A percentile compares a stretch with the other conserved stretches of the same genome.
Conservation (phyloP, 2,329 filamentous ascomycete species). For the Calonectria multiphialidica region DNA sequence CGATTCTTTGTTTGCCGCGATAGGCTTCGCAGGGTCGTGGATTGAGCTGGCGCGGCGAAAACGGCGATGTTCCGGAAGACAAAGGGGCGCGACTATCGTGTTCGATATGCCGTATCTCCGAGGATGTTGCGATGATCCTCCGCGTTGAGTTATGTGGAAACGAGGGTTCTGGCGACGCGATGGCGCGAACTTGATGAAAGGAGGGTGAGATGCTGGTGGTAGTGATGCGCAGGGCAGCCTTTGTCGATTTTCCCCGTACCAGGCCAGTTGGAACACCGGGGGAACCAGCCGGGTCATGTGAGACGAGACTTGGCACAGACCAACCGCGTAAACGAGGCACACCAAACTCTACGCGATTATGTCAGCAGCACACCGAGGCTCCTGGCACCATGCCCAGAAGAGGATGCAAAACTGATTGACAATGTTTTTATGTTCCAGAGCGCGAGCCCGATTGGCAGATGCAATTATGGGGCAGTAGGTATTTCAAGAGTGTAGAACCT, state of each 20-base stretch:
- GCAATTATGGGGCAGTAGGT: background rate
- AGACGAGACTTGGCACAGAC: conserved; percentile 44
- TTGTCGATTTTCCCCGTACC: conserved; percentile 34
- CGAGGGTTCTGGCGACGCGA: conserved; percentile 28
- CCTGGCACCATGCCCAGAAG: no score
- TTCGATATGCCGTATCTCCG: conserved; percentile 10
- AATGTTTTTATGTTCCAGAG: background rate
- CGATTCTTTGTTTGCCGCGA: background rate
- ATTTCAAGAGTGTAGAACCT: background rate
- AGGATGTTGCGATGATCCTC: conserved; percentile 11
- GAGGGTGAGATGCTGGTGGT: conserved; percentile 26
- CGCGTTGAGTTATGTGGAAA: background rate
- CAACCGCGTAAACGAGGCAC: conserved; percentile 16
- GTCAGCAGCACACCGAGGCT: background rate
- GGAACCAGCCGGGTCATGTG: conserved; percentile 48
- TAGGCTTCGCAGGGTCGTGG: conserved; percentile 5
- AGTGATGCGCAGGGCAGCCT: conserved; percentile 33
- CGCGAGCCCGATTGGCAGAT: background rate
- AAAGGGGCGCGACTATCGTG: conserved; percentile 25
- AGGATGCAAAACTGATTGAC: no score
- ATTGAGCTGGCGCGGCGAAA: conserved; percentile 19
- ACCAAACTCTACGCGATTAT: background rate
- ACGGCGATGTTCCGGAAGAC: conserved; percentile 14
- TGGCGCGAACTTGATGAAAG: conserved; percentile 31
- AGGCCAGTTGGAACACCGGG: conserved; percentile 26